Percentiles rank a stretch among this genome's conserved stretches.
Conservation (phyloP, 1,139 yeast species). For the Saccharomycopsis hybrid region DNA sequence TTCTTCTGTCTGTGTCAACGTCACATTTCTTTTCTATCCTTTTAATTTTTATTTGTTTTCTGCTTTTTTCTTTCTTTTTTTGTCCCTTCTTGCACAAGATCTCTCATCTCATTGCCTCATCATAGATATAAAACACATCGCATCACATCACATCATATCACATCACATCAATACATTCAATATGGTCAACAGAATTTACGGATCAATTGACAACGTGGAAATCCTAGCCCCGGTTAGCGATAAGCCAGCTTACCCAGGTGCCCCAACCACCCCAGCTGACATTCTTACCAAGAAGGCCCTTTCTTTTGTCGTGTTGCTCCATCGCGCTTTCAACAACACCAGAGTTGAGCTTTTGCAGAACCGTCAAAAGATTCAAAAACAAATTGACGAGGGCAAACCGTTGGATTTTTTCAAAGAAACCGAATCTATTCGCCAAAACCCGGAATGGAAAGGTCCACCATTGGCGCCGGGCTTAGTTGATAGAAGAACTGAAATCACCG, state of each 20-base stretch:
- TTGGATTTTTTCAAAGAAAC: slow-evolving; percentile 61
- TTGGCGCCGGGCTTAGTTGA: slow-evolving; percentile 63
- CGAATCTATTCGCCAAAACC: slow-evolving; percentile 56
- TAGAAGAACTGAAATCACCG: slow-evolving; percentile 81
- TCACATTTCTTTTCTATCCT: neutral
- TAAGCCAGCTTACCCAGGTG: slow-evolving; percentile 51
- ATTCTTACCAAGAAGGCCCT: slow-evolving; percentile 52
- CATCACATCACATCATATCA: neutral
- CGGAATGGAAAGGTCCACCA: slow-evolving; percentile 71
- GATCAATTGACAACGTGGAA: slow-evolving; percentile 47
- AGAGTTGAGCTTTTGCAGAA: slow-evolving; percentile 53
- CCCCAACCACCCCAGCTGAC: slow-evolving; percentile 41
- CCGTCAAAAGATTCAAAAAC: slow-evolving; percentile 53
- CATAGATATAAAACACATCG: neutral
- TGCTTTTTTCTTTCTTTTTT: neutral
- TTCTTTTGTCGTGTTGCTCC: slow-evolving; percentile 63
- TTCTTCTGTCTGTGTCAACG: too few relatives aligned
- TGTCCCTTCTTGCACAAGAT: neutral
- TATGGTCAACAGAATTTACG: slow-evolving; percentile 9
- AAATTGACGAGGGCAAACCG: slow-evolving; percentile 54
- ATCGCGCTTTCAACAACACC: slow-evolving; percentile 58
- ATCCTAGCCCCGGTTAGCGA: slow-evolving; percentile 58
- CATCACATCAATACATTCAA: neutral
- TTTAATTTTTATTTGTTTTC: neutral
- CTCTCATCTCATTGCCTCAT: too few relatives aligned